Percentiles rank a stretch among this genome's conserved stretches.
These are phyloP conservation scores for Rutstroemia sp. DNA, from an alignment of 2,329 filamentous ascomycete species.

Conservation along the genomic window DNA sequence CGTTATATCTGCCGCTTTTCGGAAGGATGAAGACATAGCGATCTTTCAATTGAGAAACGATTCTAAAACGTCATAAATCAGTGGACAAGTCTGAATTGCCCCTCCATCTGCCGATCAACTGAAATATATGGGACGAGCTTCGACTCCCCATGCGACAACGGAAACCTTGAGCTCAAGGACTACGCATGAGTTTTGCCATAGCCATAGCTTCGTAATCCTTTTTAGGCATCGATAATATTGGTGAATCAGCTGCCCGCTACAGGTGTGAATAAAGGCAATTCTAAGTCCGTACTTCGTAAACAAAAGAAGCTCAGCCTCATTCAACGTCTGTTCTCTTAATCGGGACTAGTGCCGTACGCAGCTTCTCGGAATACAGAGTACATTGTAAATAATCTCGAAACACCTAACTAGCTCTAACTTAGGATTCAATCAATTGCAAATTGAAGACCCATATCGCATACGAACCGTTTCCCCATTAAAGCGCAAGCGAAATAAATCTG, in stretches of 20 bases:
- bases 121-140: not conserved
- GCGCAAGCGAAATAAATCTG: slow-evolving; percentile 1
- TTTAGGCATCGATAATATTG: not conserved
- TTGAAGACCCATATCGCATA: not conserved
- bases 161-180: not conserved
- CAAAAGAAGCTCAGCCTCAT: not conserved
- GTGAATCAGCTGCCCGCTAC: not conserved
- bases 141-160: not conserved
- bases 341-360: slow-evolving; percentile 6
- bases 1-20: slow-evolving; percentile 20
- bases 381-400: not conserved
- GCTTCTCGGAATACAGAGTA: slow-evolving; percentile 4
- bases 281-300: not conserved
- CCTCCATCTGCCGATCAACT: slow-evolving; percentile 1
- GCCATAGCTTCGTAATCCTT: not conserved
- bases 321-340: slow-evolving; percentile 1
- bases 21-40: slow-evolving; percentile 11
- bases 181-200: not conserved
- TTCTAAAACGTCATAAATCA: not conserved
- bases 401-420: not conserved
- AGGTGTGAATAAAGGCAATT: not conserved
- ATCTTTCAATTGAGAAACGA: slow-evolving; percentile 10
- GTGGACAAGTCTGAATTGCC: not conserved
- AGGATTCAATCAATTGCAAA: not conserved
- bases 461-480: slow-evolving; percentile 1